Percentiles rank a stretch among this genome's conserved stretches.
These are phyloP conservation scores for Xanthoceras sorbifolium DNA, from an alignment of 345 rosid species.

Conservation along the genomic window DNA sequence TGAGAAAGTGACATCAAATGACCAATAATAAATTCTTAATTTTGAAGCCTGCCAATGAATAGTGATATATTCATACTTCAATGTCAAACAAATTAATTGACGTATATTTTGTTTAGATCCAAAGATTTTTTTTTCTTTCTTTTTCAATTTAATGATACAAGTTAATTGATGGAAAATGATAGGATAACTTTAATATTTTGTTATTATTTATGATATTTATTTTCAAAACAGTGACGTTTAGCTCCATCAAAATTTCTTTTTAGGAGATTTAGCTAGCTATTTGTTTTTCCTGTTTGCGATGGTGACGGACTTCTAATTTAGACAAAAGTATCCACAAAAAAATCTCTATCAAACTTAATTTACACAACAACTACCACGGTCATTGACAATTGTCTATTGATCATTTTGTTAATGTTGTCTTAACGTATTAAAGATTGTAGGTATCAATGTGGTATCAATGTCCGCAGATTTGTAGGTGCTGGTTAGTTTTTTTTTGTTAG, in stretches of 20 bases:
- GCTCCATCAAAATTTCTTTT: neutral
- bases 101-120: neutral
- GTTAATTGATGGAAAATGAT: neutral
- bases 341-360: neutral
- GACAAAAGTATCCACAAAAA: neutral
- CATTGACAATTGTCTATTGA: neutral
- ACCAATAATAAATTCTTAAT: neutral
- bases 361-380: neutral
- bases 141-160: neutral
- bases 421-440: too few relatives aligned
- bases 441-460: too few relatives aligned
- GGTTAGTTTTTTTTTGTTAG: too few relatives aligned
- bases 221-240: neutral
- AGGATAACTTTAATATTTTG: neutral
- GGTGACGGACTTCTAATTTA: constrained; percentile 1
- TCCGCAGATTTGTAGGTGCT: too few relatives aligned
- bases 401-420: neutral
- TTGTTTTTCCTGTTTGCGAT: neutral
- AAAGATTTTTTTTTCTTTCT: neutral
- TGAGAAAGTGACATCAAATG: constrained; percentile 8
- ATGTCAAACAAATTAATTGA: neutral
- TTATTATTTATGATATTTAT: neutral
- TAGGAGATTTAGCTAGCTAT: neutral
- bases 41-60: neutral
- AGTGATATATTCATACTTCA: neutral